These are phyloP conservation scores for Butyriboletus appendiculatus DNA, from an alignment of 1,284 basidiomycete species.

Conservation along the genomic window DNA sequence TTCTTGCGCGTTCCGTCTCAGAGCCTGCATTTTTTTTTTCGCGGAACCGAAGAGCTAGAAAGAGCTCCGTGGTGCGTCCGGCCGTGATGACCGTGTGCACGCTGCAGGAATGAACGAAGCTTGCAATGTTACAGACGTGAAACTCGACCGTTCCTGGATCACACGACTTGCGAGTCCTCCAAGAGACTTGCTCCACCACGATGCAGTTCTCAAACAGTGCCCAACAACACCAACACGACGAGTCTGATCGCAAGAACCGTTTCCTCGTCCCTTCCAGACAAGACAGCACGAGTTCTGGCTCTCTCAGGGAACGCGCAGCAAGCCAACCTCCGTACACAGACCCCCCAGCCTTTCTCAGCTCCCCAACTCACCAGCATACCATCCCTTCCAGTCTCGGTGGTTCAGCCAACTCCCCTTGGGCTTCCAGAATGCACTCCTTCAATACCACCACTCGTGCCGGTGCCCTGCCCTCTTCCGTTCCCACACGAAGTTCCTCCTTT, in stretches of 20 bases:
- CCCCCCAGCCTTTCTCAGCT: conserved; percentile 47
- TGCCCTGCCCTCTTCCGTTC: conserved; percentile 43
- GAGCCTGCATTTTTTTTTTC: neutral
- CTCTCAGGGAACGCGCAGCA: conserved; percentile 56
- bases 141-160: conserved; percentile 15
- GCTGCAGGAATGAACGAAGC: neutral
- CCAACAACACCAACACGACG: conserved; percentile 19
- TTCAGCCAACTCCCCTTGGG: conserved; percentile 41
- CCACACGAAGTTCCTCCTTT: conserved; percentile 67
- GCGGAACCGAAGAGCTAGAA: neutral
- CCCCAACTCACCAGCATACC: conserved; percentile 51
- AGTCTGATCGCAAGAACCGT: conserved; percentile 44
- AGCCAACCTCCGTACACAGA: conserved; percentile 65
- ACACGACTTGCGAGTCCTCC: conserved; percentile 12
- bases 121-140: conserved; percentile 1
- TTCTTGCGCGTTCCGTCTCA: neutral
- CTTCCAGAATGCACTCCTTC: conserved; percentile 40
- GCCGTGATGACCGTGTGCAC: conserved; percentile 3
- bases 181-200: neutral
- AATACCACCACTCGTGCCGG: conserved; percentile 34
- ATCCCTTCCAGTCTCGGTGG: conserved; percentile 51
- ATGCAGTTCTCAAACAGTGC: conserved; percentile 24
- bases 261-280: conserved; percentile 44
- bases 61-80: conserved; percentile 2
- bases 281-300: neutral